A percentile compares a stretch with the other conserved stretches of the same genome.
Conservation (phyloP, 2,329 filamentous ascomycete genomes). For the Penicillium sp. region DNA sequence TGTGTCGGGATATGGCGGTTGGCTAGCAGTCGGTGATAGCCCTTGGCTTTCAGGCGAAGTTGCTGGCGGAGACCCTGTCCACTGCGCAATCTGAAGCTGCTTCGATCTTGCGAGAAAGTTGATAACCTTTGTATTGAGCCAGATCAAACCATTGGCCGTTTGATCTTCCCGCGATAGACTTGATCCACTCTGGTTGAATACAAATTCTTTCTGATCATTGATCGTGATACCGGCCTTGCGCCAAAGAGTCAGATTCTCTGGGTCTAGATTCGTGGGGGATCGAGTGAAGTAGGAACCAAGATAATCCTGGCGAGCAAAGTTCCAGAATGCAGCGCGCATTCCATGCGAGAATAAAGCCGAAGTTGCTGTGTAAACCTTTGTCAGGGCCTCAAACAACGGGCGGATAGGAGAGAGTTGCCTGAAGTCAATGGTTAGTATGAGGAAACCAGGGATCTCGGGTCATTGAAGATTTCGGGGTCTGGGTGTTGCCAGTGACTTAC, state of each 20-base stretch:
- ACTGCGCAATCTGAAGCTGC: slow-evolving; percentile 45
- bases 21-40: not conserved
- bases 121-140: slow-evolving; percentile 63
- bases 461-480: no score
- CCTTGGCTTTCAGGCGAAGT: slow-evolving; percentile 37
- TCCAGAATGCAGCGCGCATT: slow-evolving; percentile 63
- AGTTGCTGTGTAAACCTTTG: slow-evolving; percentile 30
- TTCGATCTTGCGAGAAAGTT: slow-evolving; percentile 64
- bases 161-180: slow-evolving; percentile 59
- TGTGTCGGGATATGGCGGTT: slow-evolving; percentile 49
- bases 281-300: slow-evolving; percentile 63
- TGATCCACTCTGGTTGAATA: slow-evolving; percentile 28
- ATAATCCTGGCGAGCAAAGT: slow-evolving; percentile 64
- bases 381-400: slow-evolving; percentile 53
- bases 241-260: slow-evolving; percentile 60
- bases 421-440: slow-evolving; percentile 6
- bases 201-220: slow-evolving; percentile 51
- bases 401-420: slow-evolving; percentile 63
- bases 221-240: slow-evolving; percentile 60
- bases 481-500: slow-evolving; percentile 23
- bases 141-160: slow-evolving; percentile 62
- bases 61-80: slow-evolving; percentile 31
- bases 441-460: no score
- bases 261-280: slow-evolving; percentile 58
- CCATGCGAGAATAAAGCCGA: slow-evolving; percentile 49